Percentiles rank a stretch among this genome's conserved stretches.
phyloP scores from a whole-genome alignment of 768 basidiomycete species.

The Suillus occidentalis region DNA sequence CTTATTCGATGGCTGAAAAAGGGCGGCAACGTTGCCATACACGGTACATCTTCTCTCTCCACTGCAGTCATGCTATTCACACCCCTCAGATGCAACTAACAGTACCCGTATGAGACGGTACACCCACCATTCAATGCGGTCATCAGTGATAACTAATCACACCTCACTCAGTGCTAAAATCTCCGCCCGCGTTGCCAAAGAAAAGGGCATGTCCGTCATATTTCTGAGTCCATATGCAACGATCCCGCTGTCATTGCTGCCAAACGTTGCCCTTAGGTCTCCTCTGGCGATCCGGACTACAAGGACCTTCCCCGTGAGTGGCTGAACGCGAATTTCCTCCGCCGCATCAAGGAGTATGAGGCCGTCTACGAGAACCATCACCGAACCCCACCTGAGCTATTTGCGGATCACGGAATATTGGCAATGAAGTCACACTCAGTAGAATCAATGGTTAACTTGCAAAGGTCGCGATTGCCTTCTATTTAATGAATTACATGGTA shows the following conservation, averaged over 20 bases:
- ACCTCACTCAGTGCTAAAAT: constrained; percentile 66
- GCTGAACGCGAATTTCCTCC: constrained; percentile 89
- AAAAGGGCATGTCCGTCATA: constrained; percentile 84
- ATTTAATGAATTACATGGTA: constrained; percentile 96
- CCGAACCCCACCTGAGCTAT: constrained; percentile 87
- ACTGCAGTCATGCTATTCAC: neutral
- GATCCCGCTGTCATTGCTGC: constrained; percentile 94
- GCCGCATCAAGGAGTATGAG: constrained; percentile 92
- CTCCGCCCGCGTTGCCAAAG: constrained; percentile 76
- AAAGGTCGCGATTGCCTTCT: constrained; percentile 97
- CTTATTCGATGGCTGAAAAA: constrained; percentile 92
- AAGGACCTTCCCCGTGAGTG: constrained; percentile 76
- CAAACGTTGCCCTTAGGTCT: constrained; percentile 93
- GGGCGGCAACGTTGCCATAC: constrained; percentile 97
- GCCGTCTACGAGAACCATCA: constrained; percentile 93
- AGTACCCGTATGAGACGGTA: constrained; percentile 77
- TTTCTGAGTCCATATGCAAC: constrained; percentile 96
- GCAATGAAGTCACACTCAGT: constrained; percentile 81
- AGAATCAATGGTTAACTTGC: constrained; percentile 93
- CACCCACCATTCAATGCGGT: constrained; percentile 17
- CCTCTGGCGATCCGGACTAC: constrained; percentile 97
- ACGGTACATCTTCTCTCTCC: constrained; percentile 54
- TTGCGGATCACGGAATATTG: constrained; percentile 92
- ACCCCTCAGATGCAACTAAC: constrained; percentile 85
- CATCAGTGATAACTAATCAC: neutral